A percentile compares a stretch with the other conserved stretches of the same genome.
Evolutionary conservation across 169 alveolate genomes (phyloP).

Genomic region (Plasmodium berghei): DNA sequence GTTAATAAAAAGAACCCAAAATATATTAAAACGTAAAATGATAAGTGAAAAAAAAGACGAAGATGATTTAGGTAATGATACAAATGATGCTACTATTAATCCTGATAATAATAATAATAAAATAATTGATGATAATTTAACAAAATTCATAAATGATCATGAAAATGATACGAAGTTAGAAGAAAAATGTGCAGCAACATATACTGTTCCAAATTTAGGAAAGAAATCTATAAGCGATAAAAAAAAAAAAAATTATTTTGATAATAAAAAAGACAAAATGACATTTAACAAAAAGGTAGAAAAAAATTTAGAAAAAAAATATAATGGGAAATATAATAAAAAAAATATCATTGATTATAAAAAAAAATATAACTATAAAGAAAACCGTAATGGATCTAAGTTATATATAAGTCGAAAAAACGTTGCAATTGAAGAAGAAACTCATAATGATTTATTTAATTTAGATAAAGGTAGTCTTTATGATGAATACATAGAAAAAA

Average conservation of each 20-base stretch:
- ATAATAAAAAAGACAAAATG: constrained; percentile 4
- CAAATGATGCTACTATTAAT: neutral
- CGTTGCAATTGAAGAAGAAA: neutral
- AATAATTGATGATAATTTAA: neutral
- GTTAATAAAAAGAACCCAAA: neutral
- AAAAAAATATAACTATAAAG: neutral
- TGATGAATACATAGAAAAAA: constrained; percentile 63
- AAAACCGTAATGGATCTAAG: neutral
- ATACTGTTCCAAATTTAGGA: neutral
- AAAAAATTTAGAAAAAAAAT: constrained; percentile 3
- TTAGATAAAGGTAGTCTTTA: constrained; percentile 36
- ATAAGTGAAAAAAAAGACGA: neutral
- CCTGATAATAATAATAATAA: constrained; percentile 7
- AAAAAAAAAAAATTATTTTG: neutral
- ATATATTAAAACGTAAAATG: neutral
- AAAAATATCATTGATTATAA: neutral
- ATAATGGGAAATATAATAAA: constrained; percentile 3
- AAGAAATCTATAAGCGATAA: neutral
- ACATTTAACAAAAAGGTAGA: neutral
- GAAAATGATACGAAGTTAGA: neutral
- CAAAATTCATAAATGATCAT: too few species aligned
- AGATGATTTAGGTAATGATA: too few species aligned
- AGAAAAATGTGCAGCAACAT: neutral
- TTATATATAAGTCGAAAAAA: neutral
- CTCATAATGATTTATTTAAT: neutral